Evolutionary conservation across 169 alveolate genomes (phyloP).

Genomic region (Eimeria maxima): DNA sequence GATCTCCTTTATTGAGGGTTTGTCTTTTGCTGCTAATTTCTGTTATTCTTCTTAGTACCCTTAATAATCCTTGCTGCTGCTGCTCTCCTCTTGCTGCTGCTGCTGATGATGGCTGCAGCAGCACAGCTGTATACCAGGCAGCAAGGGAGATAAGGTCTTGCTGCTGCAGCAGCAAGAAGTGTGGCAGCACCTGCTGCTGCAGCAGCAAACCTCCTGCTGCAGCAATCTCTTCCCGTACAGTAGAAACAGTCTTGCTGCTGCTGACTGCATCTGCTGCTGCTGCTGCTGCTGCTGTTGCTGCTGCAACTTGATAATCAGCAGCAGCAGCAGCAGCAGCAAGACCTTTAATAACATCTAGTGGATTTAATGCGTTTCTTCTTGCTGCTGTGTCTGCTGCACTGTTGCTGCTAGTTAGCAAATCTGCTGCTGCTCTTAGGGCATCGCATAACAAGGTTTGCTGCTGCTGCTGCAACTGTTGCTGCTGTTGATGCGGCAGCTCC

Average conservation of each 20-base stretch:
- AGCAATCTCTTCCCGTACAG: too few relatives aligned
- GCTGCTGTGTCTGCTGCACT: background rate
- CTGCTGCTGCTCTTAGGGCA: slow-evolving; percentile 24
- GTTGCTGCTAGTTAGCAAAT: background rate
- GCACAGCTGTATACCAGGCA: slow-evolving; percentile 14
- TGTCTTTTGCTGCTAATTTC: background rate
- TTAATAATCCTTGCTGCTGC: background rate
- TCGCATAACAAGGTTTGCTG: background rate
- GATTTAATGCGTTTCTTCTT: too few relatives aligned
- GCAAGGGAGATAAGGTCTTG: background rate
- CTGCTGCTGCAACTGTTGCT: background rate
- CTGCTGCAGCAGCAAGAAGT: background rate
- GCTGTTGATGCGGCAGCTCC: slow-evolving; percentile 19
- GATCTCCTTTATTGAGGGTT: background rate
- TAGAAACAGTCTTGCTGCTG: too few relatives aligned
- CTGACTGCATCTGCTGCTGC: too few relatives aligned
- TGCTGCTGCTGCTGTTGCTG: background rate
- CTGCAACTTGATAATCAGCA: background rate
- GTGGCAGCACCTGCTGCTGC: too few relatives aligned
- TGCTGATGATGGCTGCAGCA: background rate
- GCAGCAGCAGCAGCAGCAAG: slow-evolving; percentile 47
- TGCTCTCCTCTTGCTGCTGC: background rate
- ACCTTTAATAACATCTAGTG: background rate
- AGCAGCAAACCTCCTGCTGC: too few relatives aligned
- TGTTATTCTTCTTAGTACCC: background rate